Percentiles rank a stretch among this genome's conserved stretches.
Evolutionary conservation across 495 filamentous ascomycete genomes (phyloP).

Genomic region (Penicillium cosmopolitanum): DNA sequence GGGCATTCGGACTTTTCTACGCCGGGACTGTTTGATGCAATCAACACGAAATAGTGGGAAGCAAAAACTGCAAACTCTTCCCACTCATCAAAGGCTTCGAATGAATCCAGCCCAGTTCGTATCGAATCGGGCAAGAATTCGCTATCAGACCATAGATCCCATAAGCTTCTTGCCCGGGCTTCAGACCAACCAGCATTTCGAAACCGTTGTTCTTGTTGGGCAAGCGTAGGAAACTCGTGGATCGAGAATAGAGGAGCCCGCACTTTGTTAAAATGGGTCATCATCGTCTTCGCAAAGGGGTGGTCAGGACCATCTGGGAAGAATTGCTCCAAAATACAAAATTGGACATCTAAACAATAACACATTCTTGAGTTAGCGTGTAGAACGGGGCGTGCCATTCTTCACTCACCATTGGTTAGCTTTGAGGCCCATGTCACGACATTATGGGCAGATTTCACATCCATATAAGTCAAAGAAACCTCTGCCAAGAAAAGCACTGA

Average conservation of each 20-base stretch:
- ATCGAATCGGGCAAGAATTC: constrained; percentile 60
- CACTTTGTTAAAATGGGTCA: constrained; percentile 80
- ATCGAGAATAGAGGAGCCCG: constrained; percentile 76
- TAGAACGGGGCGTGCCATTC: background rate
- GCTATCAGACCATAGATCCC: constrained; percentile 76
- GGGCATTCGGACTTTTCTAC: background rate
- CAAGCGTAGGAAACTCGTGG: constrained; percentile 65
- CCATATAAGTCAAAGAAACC: constrained; percentile 92
- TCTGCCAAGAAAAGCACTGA: constrained; percentile 81
- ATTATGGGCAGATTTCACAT: constrained; percentile 68
- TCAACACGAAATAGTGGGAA: constrained; percentile 82
- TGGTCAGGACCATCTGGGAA: constrained; percentile 75
- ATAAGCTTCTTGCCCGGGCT: constrained; percentile 65
- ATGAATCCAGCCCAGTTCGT: constrained; percentile 58
- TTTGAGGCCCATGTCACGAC: constrained; percentile 71
- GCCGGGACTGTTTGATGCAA: constrained; percentile 50
- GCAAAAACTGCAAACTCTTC: constrained; percentile 90
- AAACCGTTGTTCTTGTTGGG: constrained; percentile 70
- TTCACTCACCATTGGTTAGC: constrained; percentile 60
- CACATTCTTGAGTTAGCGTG: background rate
- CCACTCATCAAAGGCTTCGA: constrained; percentile 94
- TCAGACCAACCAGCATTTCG: constrained; percentile 63
- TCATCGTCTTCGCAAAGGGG: constrained; percentile 88
- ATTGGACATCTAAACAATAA: constrained; percentile 47
- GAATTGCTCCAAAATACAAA: constrained; percentile 89